Evolutionary conservation across 495 filamentous ascomycete genomes (phyloP), one percentile per base, ranked within the genome.

Genomic region (Corynascus novoguineensis): DNA sequence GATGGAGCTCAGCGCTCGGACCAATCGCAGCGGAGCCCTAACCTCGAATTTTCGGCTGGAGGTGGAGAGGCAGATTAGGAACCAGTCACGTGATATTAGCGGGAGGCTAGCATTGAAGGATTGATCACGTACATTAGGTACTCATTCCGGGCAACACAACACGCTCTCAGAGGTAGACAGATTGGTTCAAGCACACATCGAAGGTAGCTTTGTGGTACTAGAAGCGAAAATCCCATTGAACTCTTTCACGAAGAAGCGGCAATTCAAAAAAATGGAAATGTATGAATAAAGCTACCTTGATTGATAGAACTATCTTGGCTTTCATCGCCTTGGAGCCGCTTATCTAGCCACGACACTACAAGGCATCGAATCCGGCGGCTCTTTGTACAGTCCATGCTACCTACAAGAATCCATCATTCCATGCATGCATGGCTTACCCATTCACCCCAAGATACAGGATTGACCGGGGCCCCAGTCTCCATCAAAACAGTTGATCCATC

Each of bases 21-120:
- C 67, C 65, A 64, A 59, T 58, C 35, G 55, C 42, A 68, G 61
- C 64, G 62, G 65, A 70, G 61, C 67, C 67, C 67, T 70, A 68
- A 70, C 53, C 29, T 17, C n/a, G 25, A 17, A 6, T 53, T 53
- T 29, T 25, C 40, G n/a, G 24, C 47, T 55, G 32, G 19, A 11
- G 31, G 34, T 49, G 42, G 42, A 24, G 21, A 3, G 12, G 21
- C 1, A 1, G 4, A 11, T 24, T 21, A 19, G 17, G 15, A 15
- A 0, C 44, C 8, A 29, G 47, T n/a, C 55, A 42, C 44, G 51
- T 54, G 51, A 54, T 28, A 41, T 12, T 28, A 5, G 5, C 22
- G 17, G 15, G 35, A 4, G 5, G 31, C 11, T 32, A 32, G 11
- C 31, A 32, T 6, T 32, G 31, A n/a, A n/a, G n/a, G n/a, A n/a